Evolutionary conservation across 805 yeast species (phyloP), one percentile per base, ranked within the genome.

Genomic region (Pichia heedii): DNA sequence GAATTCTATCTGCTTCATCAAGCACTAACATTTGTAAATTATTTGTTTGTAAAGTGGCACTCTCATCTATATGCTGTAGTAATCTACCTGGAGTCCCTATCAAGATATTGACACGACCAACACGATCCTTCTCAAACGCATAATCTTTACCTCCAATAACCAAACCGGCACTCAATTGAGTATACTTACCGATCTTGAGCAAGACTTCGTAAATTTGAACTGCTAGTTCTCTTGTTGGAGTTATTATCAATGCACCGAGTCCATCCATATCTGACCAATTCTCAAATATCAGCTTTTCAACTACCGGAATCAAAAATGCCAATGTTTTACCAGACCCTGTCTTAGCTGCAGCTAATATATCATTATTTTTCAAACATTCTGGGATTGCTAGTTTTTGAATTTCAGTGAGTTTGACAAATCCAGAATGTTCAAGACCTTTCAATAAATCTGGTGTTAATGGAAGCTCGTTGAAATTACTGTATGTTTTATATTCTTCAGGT

Each of bases 131-230:
- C 60, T 88, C 97, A 53, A 72, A 84, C 47, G 76, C 74, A 26
- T 84, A 83, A 57, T 87, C 95, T 58, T 89, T 87, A 33, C 97
- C 97, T 40, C 97, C 97, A 54, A 89, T 88, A 11, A 89, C 90
- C 47, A 88, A 68, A 46, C 96, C 96, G 1, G 96, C 96, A 7
- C 94, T 82, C 47, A 88, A 81, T 3, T 78, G 66, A 51, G 80
- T 81, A 51, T 76, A 70, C 37, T 79, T 75, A 20, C 96, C 97
- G 42, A 88, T 79, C 53, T 80, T 83, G n/a, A 80, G 69, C 47
- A 88, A 64, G 5, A 88, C 96, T 55, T 87, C 95, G 54, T 88
- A 88, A 22, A 82, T 88, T 63, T 88, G 97, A 49, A 86, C 79
- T 0, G 96, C 96, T 52, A 88, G 65, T 57, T 88, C 97, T 61